These are phyloP conservation scores for Canariomyces notabilis DNA, from an alignment of 2,329 filamentous ascomycete species.

Conservation along the genomic window DNA sequence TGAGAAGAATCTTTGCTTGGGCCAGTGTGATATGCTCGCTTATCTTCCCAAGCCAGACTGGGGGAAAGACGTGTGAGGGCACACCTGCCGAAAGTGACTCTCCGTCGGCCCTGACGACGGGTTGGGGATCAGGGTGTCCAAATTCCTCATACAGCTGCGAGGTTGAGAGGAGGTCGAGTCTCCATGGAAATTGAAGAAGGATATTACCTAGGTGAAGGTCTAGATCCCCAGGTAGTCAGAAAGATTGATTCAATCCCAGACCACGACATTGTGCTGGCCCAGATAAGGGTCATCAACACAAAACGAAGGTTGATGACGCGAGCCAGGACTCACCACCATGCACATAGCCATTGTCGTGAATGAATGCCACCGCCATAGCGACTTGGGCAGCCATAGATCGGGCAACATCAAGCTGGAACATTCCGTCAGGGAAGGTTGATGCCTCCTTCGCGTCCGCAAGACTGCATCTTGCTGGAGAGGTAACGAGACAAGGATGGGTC, in stretches of 20 bases:
- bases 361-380: constrained; percentile 28
- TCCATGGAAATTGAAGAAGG: constrained; percentile 26
- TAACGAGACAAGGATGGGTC: constrained; percentile 28
- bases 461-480: constrained; percentile 26
- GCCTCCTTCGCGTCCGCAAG: constrained; percentile 22
- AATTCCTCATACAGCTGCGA: constrained; percentile 24
- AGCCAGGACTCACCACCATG: constrained; percentile 24
- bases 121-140: constrained; percentile 23
- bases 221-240: no score
- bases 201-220: constrained; percentile 35
- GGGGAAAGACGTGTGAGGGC: constrained; percentile 27
- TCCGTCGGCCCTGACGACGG: constrained; percentile 20
- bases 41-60: constrained; percentile 33
- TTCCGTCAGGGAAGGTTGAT: constrained; percentile 1
- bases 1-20: constrained; percentile 17
- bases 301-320: no score
- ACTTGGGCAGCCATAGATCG: constrained; percentile 29
- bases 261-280: no score
- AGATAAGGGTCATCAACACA: no score
- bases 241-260: no score
- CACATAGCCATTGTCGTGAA: constrained; percentile 28
- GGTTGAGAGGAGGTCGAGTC: constrained; percentile 23
- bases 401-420: constrained; percentile 27
- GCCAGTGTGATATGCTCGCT: constrained; percentile 28
- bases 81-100: constrained; percentile 24